Conservation (phyloP, 2,329 filamentous ascomycete species). For the Diatrype stigma region DNA sequence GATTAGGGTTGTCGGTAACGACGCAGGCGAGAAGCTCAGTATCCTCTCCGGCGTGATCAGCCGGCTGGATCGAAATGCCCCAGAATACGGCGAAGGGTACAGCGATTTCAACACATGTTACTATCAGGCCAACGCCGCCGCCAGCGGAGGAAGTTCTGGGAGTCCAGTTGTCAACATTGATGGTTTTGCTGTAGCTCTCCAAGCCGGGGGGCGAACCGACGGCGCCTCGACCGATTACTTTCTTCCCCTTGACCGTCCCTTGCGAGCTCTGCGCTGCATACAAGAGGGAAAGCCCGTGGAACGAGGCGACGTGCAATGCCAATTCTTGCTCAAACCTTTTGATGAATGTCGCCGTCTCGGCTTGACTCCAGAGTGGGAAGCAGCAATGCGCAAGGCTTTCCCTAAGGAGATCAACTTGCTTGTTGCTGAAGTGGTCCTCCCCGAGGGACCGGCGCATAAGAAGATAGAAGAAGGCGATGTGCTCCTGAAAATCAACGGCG, state of each 20-base stretch:
- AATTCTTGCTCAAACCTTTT: constrained; percentile 95
- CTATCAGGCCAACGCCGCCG: constrained; percentile 95
- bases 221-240: constrained; percentile 98
- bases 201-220: constrained; percentile 90
- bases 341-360: constrained; percentile 92
- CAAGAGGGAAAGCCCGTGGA: constrained; percentile 70
- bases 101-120: constrained; percentile 96
- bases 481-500: constrained; percentile 85
- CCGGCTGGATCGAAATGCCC: constrained; percentile 90
- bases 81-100: constrained; percentile 96
- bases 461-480: constrained; percentile 95
- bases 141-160: constrained; percentile 95
- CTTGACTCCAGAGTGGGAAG: constrained; percentile 80
- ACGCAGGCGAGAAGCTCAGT: constrained; percentile 96
- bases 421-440: constrained; percentile 90
- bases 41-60: constrained; percentile 97
- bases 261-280: constrained; percentile 82
- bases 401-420: constrained; percentile 96
- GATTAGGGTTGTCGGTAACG: constrained; percentile 96
- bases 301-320: constrained; percentile 96
- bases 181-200: constrained; percentile 84
- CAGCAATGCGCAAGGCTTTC: constrained; percentile 74
- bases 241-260: constrained; percentile 83
- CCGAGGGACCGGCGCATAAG: constrained; percentile 78
- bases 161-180: constrained; percentile 96